phyloP scores from a whole-genome alignment of 257 asterid genomes.

The Nyctanthes arbortristis region DNA sequence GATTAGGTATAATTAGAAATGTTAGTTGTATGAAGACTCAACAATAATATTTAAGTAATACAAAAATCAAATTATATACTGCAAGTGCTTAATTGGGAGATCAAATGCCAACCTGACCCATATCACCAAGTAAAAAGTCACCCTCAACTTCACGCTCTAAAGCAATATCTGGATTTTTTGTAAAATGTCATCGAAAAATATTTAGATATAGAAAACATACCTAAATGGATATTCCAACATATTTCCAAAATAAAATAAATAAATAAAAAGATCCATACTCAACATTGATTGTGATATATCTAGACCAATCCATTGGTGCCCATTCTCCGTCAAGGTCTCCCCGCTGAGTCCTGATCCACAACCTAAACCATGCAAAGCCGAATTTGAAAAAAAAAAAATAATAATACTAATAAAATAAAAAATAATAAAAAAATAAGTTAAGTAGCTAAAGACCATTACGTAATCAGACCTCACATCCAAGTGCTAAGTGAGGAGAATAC shows the following conservation, averaged over 20 bases:
- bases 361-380: constrained; percentile 44
- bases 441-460: no score
- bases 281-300: constrained; percentile 95
- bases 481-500: no score
- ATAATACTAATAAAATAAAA: no score
- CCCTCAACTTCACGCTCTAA: constrained; percentile 93
- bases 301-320: constrained; percentile 94
- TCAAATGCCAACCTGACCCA: constrained; percentile 74
- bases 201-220: constrained; percentile 10
- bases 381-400: not conserved
- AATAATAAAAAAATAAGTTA: no score
- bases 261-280: constrained; percentile 37
- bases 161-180: constrained; percentile 60
- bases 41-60: not conserved
- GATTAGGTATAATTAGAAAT: not conserved
- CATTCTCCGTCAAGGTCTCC: constrained; percentile 80
- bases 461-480: no score
- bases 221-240: constrained; percentile 5
- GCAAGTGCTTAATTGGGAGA: not conserved
- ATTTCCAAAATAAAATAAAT: not conserved
- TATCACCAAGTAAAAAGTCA: constrained; percentile 83
- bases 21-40: not conserved
- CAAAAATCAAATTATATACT: not conserved
- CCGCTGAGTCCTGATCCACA: constrained; percentile 99
- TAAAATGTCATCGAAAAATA: constrained; percentile 4